phyloP scores from a whole-genome alignment of 148 eudicot genomes.

The Persicaria tinctoria region DNA sequence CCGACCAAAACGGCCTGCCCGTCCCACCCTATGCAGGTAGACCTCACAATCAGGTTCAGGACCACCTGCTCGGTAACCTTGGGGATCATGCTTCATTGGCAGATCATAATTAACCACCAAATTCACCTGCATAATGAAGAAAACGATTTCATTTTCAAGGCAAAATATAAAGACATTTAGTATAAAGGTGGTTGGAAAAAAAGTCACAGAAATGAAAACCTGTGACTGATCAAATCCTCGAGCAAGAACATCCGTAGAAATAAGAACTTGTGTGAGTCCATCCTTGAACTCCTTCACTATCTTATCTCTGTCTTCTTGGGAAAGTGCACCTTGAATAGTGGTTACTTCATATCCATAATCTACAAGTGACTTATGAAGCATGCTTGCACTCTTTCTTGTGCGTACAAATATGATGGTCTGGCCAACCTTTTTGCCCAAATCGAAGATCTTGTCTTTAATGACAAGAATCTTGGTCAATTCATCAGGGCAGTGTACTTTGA shows the following conservation, averaged over 20 bases:
- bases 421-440: slow-evolving; percentile 74
- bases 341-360: slow-evolving; percentile 82
- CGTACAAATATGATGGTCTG: slow-evolving; percentile 86
- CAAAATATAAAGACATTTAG: not conserved
- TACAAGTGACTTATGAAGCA: slow-evolving; percentile 61
- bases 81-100: slow-evolving; percentile 37
- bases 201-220: slow-evolving; percentile 23
- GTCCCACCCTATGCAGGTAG: slow-evolving; percentile 89
- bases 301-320: slow-evolving; percentile 73
- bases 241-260: slow-evolving; percentile 90
- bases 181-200: not conserved
- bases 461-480: slow-evolving; percentile 65
- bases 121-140: slow-evolving; percentile 47
- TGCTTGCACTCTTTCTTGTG: slow-evolving; percentile 55
- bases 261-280: slow-evolving; percentile 82
- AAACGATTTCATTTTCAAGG: slow-evolving; percentile 8
- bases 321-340: slow-evolving; percentile 82
- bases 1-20: slow-evolving; percentile 98
- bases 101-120: slow-evolving; percentile 91
- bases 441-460: slow-evolving; percentile 66
- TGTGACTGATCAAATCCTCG: slow-evolving; percentile 89
- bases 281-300: slow-evolving; percentile 85
- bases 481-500: slow-evolving; percentile 71
- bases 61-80: slow-evolving; percentile 10
- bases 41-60: slow-evolving; percentile 82